phyloP scores from a whole-genome alignment of 1,284 basidiomycete genomes.

The Bondarzewia mesenterica region DNA sequence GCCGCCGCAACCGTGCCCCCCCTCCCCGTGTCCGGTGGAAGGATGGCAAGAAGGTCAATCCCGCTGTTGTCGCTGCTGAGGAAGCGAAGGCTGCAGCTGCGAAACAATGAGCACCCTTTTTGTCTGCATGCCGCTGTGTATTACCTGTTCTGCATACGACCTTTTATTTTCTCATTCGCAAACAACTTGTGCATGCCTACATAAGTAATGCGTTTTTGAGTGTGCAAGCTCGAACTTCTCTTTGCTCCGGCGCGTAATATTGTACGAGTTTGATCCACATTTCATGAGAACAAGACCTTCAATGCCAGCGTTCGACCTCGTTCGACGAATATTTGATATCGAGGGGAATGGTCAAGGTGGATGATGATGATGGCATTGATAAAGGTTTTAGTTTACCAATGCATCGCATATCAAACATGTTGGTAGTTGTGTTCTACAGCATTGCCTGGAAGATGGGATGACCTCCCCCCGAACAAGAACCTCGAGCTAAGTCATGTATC shows the following conservation, averaged over 20 bases:
- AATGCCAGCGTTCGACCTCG: too few relatives aligned
- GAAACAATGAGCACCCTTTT: slow-evolving; percentile 17
- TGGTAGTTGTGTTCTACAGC: background rate
- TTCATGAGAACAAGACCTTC: too few relatives aligned
- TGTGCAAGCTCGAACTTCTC: background rate
- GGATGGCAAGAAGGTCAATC: slow-evolving; percentile 93
- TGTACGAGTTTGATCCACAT: too few relatives aligned
- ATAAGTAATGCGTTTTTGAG: background rate
- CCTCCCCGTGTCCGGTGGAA: slow-evolving; percentile 96
- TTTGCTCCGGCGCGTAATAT: too few relatives aligned
- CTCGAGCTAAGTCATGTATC: slow-evolving; percentile 27
- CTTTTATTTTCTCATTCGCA: slow-evolving; percentile 1
- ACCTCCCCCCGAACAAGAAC: slow-evolving; percentile 1
- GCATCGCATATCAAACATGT: too few relatives aligned
- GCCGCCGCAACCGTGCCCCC: slow-evolving; percentile 92
- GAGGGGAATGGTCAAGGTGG: too few relatives aligned
- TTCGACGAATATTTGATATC: too few relatives aligned
- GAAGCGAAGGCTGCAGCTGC: slow-evolving; percentile 32
- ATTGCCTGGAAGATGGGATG: background rate
- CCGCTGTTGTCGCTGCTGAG: slow-evolving; percentile 53
- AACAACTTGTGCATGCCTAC: background rate
- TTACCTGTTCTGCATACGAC: slow-evolving; percentile 9
- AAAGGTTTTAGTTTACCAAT: too few relatives aligned
- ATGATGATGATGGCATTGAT: too few relatives aligned
- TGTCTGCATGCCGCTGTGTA: slow-evolving; percentile 11